Percentiles rank a stretch among this genome's conserved stretches.
Conservation (phyloP, 176 grass and related monocot genomes). For the Pontederia crassipes region DNA sequence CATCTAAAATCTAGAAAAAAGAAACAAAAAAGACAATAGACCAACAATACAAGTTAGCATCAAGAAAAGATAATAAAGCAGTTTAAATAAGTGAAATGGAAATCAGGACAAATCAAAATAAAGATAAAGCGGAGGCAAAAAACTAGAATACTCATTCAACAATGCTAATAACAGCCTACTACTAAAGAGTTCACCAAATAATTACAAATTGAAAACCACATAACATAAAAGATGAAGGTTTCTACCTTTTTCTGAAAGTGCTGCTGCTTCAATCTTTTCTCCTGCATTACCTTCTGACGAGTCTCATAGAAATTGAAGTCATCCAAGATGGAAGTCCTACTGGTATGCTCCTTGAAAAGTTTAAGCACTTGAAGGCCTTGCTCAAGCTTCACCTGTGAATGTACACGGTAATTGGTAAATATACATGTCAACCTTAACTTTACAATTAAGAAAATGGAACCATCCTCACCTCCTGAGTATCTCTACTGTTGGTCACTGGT, state of each 20-base stretch:
- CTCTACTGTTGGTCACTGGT: conserved; percentile 26
- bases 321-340: conserved; percentile 59
- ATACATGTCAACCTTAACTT: neutral
- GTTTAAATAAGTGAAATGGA: neutral
- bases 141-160: neutral
- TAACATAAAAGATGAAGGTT: too few relatives aligned
- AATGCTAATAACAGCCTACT: neutral
- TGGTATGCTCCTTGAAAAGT: conserved; percentile 76
- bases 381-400: conserved; percentile 66
- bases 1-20: neutral
- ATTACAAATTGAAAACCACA: neutral
- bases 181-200: neutral
- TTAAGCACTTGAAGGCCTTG: conserved; percentile 70
- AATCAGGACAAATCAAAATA: neutral
- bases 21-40: neutral
- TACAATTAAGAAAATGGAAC: neutral
- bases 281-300: conserved; percentile 82
- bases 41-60: neutral
- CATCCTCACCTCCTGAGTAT: conserved; percentile 19
- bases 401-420: neutral
- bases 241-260: conserved; percentile 26
- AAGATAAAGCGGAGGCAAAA: neutral
- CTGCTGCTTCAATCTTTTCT: conserved; percentile 63
- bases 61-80: neutral
- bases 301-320: conserved; percentile 87